Conservation (phyloP, 176 grass and related monocot genomes). For the Rhynchospora pubera region DNA sequence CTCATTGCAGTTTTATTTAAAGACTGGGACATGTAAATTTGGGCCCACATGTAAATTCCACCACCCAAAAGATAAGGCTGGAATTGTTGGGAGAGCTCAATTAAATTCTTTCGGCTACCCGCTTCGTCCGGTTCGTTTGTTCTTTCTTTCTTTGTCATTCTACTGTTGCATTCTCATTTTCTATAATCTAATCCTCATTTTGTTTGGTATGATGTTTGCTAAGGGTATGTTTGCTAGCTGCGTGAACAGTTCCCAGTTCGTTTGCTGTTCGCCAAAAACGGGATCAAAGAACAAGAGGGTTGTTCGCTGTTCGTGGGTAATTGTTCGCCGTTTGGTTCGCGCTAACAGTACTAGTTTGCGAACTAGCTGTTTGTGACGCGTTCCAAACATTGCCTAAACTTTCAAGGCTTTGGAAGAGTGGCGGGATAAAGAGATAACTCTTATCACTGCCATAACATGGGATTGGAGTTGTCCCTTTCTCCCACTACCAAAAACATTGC, state of each 20-base stretch:
- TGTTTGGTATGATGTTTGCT: not conserved
- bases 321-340: too few species aligned
- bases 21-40: conserved; percentile 98
- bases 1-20: conserved; percentile 69
- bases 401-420: not conserved
- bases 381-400: not conserved
- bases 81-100: conserved; percentile 62
- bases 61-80: conserved; percentile 97
- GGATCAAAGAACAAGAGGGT: too few species aligned
- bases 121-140: conserved; percentile 71
- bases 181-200: not conserved
- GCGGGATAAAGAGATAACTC: not conserved
- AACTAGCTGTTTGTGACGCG: too few species aligned
- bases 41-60: conserved; percentile 99
- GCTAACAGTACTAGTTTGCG: too few species aligned
- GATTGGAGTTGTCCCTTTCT: conserved; percentile 5
- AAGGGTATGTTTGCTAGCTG: too few species aligned
- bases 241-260: too few species aligned
- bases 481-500: not conserved
- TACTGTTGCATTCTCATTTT: not conserved
- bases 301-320: too few species aligned
- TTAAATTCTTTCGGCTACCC: conserved; percentile 91
- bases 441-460: conserved; percentile 19
- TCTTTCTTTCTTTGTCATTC: too few species aligned
- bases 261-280: too few species aligned